These are phyloP conservation scores for Cyberlindnera maritima DNA, from an alignment of 805 yeast species.

Conservation along the genomic window DNA sequence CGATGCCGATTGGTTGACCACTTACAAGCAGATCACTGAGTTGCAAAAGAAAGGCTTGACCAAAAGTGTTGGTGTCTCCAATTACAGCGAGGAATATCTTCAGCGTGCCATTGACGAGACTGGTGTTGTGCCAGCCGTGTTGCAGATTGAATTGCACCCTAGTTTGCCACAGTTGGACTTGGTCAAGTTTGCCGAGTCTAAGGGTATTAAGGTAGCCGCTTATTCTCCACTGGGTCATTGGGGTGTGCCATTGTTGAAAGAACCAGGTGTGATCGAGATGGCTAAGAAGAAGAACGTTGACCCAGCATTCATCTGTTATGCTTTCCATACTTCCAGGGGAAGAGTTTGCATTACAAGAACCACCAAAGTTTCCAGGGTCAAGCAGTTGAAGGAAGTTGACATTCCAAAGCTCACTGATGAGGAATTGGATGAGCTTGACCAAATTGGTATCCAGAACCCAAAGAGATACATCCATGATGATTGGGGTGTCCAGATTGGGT, in stretches of 20 bases:
- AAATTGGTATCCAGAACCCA: conserved; percentile 31
- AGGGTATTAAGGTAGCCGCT: conserved; percentile 53
- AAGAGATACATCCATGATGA: conserved; percentile 31
- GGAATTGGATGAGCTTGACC: conserved; percentile 38
- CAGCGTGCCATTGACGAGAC: conserved; percentile 41
- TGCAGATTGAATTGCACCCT: conserved; percentile 75
- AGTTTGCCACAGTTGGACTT: conserved; percentile 62
- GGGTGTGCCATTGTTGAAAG: conserved; percentile 61
- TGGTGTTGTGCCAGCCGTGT: conserved; percentile 48
- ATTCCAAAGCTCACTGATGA: conserved; percentile 37
- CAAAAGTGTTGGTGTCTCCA: conserved; percentile 58
- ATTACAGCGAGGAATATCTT: conserved; percentile 41
- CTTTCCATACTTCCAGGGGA: conserved; percentile 64
- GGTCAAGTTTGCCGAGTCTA: conserved; percentile 46
- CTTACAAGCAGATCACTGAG: conserved; percentile 60
- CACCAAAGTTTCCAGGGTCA: conserved; percentile 60
- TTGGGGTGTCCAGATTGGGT: conserved; percentile 23
- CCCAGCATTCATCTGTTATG: conserved; percentile 55
- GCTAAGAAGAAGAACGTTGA: conserved; percentile 55
- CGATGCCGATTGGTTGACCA: conserved; percentile 41
- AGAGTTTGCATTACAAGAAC: conserved; percentile 69
- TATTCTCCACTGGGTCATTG: conserved; percentile 63
- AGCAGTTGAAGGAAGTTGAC: conserved; percentile 32
- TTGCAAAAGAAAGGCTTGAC: conserved; percentile 46
- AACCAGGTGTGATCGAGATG: conserved; percentile 47